Base-by-base conservation (phyloP, 805 yeast species). In the Myxozyma nipponensis region DNA sequence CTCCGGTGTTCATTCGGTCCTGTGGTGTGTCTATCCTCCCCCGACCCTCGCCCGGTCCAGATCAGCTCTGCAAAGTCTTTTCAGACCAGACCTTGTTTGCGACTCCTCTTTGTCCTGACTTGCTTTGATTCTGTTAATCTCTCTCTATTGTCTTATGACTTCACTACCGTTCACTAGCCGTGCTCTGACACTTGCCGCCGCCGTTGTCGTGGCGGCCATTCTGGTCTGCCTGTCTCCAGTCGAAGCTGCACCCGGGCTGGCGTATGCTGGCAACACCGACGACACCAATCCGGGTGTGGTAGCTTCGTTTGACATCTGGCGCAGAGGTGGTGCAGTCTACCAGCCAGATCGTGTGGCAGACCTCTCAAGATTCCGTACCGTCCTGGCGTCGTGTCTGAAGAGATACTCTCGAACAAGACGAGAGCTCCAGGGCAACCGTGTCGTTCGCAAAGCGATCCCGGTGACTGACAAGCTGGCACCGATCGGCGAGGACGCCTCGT, bases 351-450 rank as follows among this genome's bases (percentile, higher is more conserved):
- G 50, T 21, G 47, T 39, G 28, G 57, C 54, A 2, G 41, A 52
- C 37, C 50, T 52, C 39, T 22, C 38, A 19, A 49, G 57, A 21
- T 52, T 52, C 47, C 13, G 25, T 4, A 19, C 25, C 19, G 28
- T 49, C 36, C 54, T 52, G 22, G 22, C 28, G 37, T 25, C 42
- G 24, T 22, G 30, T 22, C 46, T 45, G 19, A 34, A 30, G 13
- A 46, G 58, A 17, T 50, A 46, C 44, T 19, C 39, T n/a, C 46
- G 42, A 9, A 54, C 58, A 3, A 50, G 39, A 38, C 58, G 58
- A 23, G 58, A 54, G 44, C 44, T 54, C n/a, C 55, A 50, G 40
- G 58, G 58, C 17, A 54, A 54, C 44, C 18, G 58, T 6, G 58
- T 54, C 42, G 52, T 50, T 13, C 49, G 58, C 35, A 54, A 46